Conservation (phyloP, 768 basidiomycete genomes). For the Trametes gibbosa region DNA sequence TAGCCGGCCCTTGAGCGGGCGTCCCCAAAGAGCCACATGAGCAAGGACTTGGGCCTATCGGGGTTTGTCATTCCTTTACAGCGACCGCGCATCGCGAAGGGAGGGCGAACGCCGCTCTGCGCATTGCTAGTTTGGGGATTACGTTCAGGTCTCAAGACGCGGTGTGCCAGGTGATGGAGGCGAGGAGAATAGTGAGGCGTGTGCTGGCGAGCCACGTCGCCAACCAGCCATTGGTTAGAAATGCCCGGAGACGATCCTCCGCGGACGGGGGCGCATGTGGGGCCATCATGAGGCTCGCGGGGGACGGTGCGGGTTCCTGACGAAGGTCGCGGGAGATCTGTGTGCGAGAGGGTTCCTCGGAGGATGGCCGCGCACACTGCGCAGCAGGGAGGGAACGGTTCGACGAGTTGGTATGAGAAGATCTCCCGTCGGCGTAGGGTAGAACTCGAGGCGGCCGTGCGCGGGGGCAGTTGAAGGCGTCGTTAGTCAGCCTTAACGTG, state of each 20-base stretch:
- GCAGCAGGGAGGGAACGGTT: conserved; percentile 5
- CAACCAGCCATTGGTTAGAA: conserved; percentile 12
- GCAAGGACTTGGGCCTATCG: not conserved
- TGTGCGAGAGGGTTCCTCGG: not conserved
- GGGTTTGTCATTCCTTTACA: not conserved
- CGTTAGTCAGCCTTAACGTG: not conserved
- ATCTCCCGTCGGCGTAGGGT: conserved; percentile 5
- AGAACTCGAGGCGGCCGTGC: not conserved
- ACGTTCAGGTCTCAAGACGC: conserved; percentile 2
- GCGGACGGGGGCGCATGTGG: not conserved
- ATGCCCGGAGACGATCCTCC: conserved; percentile 18
- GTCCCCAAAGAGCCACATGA: conserved; percentile 2
- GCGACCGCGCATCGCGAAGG: conserved; percentile 2
- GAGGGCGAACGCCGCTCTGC: not conserved
- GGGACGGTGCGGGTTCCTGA: conserved; percentile 6
- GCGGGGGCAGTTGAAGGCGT: not conserved
- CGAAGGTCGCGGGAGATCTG: conserved; percentile 4
- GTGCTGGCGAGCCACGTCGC: not conserved
- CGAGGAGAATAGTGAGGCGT: not conserved
- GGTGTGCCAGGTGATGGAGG: conserved; percentile 9
- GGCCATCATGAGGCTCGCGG: conserved; percentile 5
- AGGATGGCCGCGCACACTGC: not conserved
- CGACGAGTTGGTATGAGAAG: not conserved
- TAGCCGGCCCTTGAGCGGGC: conserved; percentile 3
- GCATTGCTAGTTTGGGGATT: not conserved